phyloP scores from a whole-genome alignment of 1,139 yeast species.

The Tardiomyces digboiensis region DNA sequence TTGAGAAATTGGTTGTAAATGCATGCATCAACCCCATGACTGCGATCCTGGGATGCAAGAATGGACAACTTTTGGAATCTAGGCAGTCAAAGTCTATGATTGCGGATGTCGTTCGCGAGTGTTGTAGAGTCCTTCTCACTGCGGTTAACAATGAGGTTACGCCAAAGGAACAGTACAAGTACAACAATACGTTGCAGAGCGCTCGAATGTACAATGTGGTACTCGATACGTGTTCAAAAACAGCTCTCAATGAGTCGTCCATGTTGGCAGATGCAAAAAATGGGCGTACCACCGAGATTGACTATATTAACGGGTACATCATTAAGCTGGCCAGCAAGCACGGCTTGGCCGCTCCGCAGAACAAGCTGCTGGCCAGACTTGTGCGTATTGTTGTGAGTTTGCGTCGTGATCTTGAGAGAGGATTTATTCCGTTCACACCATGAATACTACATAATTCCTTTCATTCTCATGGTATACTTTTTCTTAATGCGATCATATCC shows the following conservation, averaged over 20 bases:
- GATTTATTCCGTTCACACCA: constrained; percentile 7
- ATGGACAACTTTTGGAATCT: constrained; percentile 50
- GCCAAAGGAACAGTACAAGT: constrained; percentile 8
- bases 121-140: constrained; percentile 15
- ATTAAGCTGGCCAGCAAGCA: constrained; percentile 40
- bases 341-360: constrained; percentile 35
- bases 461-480: background rate
- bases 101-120: constrained; percentile 19
- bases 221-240: constrained; percentile 34
- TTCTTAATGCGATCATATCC: background rate
- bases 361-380: constrained; percentile 38
- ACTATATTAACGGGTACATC: constrained; percentile 70
- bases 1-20: constrained; percentile 67
- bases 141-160: constrained; percentile 23
- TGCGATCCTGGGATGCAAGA: constrained; percentile 55
- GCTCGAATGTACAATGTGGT: constrained; percentile 40
- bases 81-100: constrained; percentile 9
- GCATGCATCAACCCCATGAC: constrained; percentile 71
- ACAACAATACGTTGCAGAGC: constrained; percentile 29
- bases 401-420: constrained; percentile 5
- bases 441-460: background rate
- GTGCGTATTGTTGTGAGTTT: constrained; percentile 20
- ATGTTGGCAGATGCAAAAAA: constrained; percentile 77
- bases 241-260: constrained; percentile 62
- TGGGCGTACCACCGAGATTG: constrained; percentile 61